Base-by-base conservation (phyloP, 2,329 filamentous ascomycete species). In the Rutstroemia sydowiana region DNA sequence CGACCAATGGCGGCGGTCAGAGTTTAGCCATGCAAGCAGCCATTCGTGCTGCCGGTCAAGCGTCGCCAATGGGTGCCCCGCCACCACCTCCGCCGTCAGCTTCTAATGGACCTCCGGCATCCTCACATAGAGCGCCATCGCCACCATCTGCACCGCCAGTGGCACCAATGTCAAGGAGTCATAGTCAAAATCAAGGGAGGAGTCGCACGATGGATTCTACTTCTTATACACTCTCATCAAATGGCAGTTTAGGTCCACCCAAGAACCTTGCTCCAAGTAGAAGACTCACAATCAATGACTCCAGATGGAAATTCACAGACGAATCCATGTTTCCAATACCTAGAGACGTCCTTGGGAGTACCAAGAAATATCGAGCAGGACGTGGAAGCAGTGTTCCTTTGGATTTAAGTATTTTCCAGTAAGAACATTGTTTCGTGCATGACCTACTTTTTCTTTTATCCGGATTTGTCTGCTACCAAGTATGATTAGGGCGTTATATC, bases 351-450 rank as follows among this genome's bases (percentile, higher is more conserved):
- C 71, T 75, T 1, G 86, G 85, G n/a, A 82, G 80, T 3, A 71
- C 77, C 18, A 90, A 86, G 67, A 82, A 81, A 66, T 98, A 97
- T 69, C 78, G 92, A 57, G 93, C 93, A 32, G 93, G 93, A 8
- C 80, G 92, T 65, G 92, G 90, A 30, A 96, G 90, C 71, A 96
- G 88, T 73, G 91, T 97, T 60, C 93, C 93, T 28, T 73, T 97
- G 61, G 88, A 97, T 73, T 70, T 98, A 65, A 81, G 75, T 59
- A 74, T 77, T 45, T 66, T 64, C 37, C 50, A 61, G 41, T 66
- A 53, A 60, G 44, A n/a, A 34, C 45, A 23, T 21, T 31, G 28
- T 21, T 30, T 30, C 48, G 34, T 45, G 8, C 14, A n/a, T 21
- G 28, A 21, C 20, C n/a, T 39, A 39, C 28, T 26, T 31, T 45